A percentile compares a stretch with the other conserved stretches of the same genome.
phyloP scores from a whole-genome alignment of 352 stramenopile species.

The Globisporangium canariense region DNA sequence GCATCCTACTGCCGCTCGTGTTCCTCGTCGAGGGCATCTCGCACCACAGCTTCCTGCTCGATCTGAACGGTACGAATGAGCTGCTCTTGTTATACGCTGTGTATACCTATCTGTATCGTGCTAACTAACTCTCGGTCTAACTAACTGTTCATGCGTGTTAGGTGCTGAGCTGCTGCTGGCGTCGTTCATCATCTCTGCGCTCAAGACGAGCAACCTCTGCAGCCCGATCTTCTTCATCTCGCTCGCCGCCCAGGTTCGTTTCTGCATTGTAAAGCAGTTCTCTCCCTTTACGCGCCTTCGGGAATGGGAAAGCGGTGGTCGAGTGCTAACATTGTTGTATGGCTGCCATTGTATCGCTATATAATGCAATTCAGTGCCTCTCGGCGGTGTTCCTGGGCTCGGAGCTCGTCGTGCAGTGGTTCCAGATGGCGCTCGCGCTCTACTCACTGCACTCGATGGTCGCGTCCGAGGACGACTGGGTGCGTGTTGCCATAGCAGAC shows the following conservation, averaged over 20 bases:
- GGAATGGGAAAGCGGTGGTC: background rate
- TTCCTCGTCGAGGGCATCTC: conserved; percentile 87
- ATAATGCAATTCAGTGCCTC: conserved; percentile 40
- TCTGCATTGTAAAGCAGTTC: no score
- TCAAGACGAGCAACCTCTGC: conserved; percentile 85
- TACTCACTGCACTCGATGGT: conserved; percentile 83
- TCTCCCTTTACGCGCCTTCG: no score
- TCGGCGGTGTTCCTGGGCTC: conserved; percentile 81
- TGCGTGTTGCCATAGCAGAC: conserved; percentile 22
- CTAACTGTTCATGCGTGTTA: conserved; percentile 16
- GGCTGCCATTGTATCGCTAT: background rate
- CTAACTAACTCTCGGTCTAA: background rate
- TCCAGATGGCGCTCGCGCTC: conserved; percentile 76
- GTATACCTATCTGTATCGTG: background rate
- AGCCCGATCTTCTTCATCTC: conserved; percentile 84
- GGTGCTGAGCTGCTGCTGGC: conserved; percentile 78
- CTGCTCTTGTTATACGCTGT: background rate
- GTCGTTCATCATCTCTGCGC: conserved; percentile 82
- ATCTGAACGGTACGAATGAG: conserved; percentile 67
- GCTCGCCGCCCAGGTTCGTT: conserved; percentile 60
- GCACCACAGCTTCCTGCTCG: conserved; percentile 87
- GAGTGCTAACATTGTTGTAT: background rate
- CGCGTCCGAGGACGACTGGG: conserved; percentile 71
- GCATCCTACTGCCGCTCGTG: conserved; percentile 77
- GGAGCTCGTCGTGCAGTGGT: conserved; percentile 81